Evolutionary conservation across 306 rosid species (phyloP).

Genomic region (Fagus sylvatica): DNA sequence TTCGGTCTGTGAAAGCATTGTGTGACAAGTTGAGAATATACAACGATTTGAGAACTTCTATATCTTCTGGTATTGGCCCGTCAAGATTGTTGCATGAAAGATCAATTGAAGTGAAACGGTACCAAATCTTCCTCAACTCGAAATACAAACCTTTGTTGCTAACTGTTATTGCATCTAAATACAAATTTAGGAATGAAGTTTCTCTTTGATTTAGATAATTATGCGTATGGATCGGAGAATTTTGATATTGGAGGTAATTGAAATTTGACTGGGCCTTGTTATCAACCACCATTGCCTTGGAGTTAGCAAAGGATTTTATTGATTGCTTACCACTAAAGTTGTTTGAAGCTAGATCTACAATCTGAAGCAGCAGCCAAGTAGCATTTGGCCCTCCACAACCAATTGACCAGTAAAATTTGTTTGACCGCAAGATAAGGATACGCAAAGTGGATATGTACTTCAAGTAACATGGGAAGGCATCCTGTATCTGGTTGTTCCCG

Average conservation of each 20-base stretch:
- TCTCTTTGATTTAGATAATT: no score
- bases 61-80: slow-evolving; percentile 32
- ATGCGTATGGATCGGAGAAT: no score
- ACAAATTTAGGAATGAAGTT: no score
- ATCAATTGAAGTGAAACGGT: slow-evolving; percentile 36
- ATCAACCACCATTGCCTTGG: slow-evolving; percentile 19
- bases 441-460: slow-evolving; percentile 24
- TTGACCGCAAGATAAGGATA: slow-evolving; percentile 40
- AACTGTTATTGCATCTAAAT: slow-evolving; percentile 36
- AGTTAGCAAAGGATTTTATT: not conserved
- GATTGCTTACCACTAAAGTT: not conserved
- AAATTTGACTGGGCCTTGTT: not conserved
- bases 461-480: slow-evolving; percentile 15
- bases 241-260: slow-evolving; percentile 27
- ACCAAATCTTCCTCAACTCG: slow-evolving; percentile 29
- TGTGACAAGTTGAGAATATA: slow-evolving; percentile 11
- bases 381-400: not conserved
- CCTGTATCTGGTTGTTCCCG: slow-evolving; percentile 30
- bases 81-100: slow-evolving; percentile 26
- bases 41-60: slow-evolving; percentile 18
- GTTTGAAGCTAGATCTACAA: slow-evolving; percentile 30
- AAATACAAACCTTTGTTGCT: slow-evolving; percentile 30
- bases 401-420: slow-evolving; percentile 1
- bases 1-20: slow-evolving; percentile 11
- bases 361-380: slow-evolving; percentile 39